phyloP scores from a whole-genome alignment of 1,284 basidiomycete genomes.

The Irpex lacteus region DNA sequence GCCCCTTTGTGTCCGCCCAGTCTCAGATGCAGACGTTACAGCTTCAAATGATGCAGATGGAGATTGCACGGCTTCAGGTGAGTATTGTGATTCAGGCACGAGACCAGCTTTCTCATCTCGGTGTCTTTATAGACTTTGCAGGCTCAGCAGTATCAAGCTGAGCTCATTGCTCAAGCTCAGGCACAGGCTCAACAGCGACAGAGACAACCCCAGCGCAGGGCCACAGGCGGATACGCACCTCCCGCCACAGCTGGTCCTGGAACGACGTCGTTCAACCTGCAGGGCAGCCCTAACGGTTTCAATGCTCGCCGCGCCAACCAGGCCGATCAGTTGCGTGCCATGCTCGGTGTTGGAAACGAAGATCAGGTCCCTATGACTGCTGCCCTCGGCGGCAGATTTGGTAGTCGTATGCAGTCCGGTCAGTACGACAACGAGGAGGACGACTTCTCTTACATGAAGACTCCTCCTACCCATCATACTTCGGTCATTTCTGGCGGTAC shows the following conservation, averaged over 20 bases:
- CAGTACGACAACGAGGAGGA: conserved; percentile 40
- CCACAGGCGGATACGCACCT: conserved; percentile 48
- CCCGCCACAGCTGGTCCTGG: conserved; percentile 70
- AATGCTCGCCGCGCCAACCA: conserved; percentile 65
- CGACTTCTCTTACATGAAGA: conserved; percentile 29
- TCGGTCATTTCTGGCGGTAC: conserved; percentile 72
- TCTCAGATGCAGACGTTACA: conserved; percentile 59
- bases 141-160: conserved; percentile 59
- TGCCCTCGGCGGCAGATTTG: conserved; percentile 70
- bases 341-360: conserved; percentile 53
- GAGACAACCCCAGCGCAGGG: conserved; percentile 37
- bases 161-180: conserved; percentile 42
- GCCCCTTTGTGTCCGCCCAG: conserved; percentile 42
- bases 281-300: conserved; percentile 32
- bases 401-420: conserved; percentile 52
- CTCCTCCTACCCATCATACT: conserved; percentile 54
- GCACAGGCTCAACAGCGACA: conserved; percentile 26
- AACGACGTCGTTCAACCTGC: conserved; percentile 57
- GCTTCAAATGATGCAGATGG: conserved; percentile 80
- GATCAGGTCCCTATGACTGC: conserved; percentile 75
- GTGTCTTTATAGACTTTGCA: conserved; percentile 32
- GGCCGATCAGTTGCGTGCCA: conserved; percentile 58
- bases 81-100: conserved; percentile 22
- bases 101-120: background rate
- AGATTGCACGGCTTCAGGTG: conserved; percentile 77